Evolutionary conservation across 345 rosid genomes (phyloP), one percentile per base, ranked within the genome.

Genomic region (Cardamine chenopodiifolia): DNA sequence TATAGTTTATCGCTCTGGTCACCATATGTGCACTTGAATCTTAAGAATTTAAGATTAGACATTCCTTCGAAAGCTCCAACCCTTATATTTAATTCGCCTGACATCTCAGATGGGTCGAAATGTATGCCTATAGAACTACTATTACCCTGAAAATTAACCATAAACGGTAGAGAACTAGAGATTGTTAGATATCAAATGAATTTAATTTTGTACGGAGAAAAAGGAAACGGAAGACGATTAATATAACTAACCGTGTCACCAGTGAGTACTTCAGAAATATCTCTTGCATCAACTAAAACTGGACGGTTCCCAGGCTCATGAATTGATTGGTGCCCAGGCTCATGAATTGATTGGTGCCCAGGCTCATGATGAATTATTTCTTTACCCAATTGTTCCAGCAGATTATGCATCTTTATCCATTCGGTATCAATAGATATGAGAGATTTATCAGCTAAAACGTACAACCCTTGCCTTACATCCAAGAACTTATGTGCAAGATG

Each of bases 11-110:
- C 26, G 28, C 15, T 23, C 0, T 8, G 25, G 15, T 63, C 53
- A 26, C 22, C 34, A n/a, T 14, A 44, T 55, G 6, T 1, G 12
- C 5, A 15, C 6, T 28, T 7, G 9, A 64, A 45, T 64, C 40
- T 28, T 65, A 67, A 19, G 34, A 50, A 67, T 22, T 32, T 15
- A 2, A 67, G 71, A 4, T 52, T 67, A 17, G n/a, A 7, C 61
- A 52, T 52, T 15, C n/a, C 15, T 67, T 52, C 35, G 37, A 67
- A 67, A 22, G 48, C 59, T 22, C 48, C 3, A 10, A 8, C 50
- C 22, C 34, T 53, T 9, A 53, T 34, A 23, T 35, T 13, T 37
- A 52, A 14, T 2, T 67, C 15, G 0, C 3, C 2, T 28, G 48
- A 52, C 0, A 62, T 2, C n/a, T 34, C n/a, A 0, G 48, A 20